Evolutionary conservation across 2,329 filamentous ascomycete genomes (phyloP), one percentile per base, ranked within the genome.

Genomic region (Ascocoryne sarcoides): DNA sequence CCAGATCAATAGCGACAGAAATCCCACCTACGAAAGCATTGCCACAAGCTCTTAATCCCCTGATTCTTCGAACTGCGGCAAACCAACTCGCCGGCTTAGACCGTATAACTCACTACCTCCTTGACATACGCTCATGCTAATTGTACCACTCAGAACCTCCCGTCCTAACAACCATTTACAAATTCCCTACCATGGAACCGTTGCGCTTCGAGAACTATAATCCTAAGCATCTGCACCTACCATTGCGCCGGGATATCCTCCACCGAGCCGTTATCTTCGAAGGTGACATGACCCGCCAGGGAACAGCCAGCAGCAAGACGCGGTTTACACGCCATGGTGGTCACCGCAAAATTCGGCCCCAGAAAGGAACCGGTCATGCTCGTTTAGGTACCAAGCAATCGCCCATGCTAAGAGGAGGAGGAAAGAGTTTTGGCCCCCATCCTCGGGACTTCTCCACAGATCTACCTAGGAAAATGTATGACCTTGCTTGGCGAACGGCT

Each of bases 261-360:
- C 90, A 98, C 67, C 79, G 86, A 49, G 92, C 92, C 43, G 78
- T 98, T 43, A 68, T 95, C 53, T 96, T 83, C 70, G 92, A 98
- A 67, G 92, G 85, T 52, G 90, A 96, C 67, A 76, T 71, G 58
- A 84, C 86, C 41, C 82, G 92, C 20, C 82, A 88, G 62, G 92
- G 92, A 49, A 93, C 87, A 2, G 92, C 89, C 33, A 82, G 70
- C 52, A 78, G 77, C 47, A 93, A 93, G 69, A 92, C 77, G 55
- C 78, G 90, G 45, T 78, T 65, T 58, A 87, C 96, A 47, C 82
- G 98, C 17, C 77, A 80, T 57, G 92, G 90, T 47, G 92, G 86
- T 42, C 76, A 81, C 60, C 71, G 73, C 55, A 98, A 98, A 68
- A 65, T 95, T 28, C 70, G 79, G 15, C 80, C 79, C 12, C 92